These are phyloP conservation scores for Pseudisothecium myosuroides DNA, from an alignment of 225 moss, liverwort and hornwort species.

Conservation along the genomic window DNA sequence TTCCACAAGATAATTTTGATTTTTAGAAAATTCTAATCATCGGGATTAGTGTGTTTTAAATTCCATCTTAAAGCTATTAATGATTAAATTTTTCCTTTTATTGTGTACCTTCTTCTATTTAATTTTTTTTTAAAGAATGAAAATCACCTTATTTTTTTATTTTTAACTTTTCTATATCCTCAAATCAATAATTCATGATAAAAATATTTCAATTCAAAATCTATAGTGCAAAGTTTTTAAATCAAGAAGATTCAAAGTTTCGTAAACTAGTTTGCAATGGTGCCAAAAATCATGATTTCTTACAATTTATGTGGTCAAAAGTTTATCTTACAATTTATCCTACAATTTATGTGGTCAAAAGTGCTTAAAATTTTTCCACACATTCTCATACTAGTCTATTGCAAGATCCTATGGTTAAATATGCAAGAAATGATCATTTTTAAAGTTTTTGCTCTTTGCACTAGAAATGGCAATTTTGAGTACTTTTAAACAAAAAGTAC, in stretches of 20 bases:
- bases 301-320: neutral
- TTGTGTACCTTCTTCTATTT: fast-evolving
- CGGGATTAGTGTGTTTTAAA: neutral
- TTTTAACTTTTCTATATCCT: neutral
- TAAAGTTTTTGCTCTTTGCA: neutral
- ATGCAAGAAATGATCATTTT: neutral
- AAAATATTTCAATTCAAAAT: neutral
- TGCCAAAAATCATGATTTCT: neutral
- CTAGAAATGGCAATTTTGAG: neutral
- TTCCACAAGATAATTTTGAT: neutral
- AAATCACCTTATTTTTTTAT: neutral
- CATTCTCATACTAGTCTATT: neutral
- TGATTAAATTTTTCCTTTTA: neutral
- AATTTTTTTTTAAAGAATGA: neutral
- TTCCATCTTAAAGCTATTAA: neutral
- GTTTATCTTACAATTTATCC: too few relatives aligned
- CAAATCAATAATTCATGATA: neutral
- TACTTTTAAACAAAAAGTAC: fast-evolving
- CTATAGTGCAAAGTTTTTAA: fast-evolving
- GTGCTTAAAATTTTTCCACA: neutral
- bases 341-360: neutral
- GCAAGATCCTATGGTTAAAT: fast-evolving
- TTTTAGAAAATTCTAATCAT: neutral
- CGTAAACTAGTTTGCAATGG: fast-evolving
- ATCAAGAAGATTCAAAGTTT: neutral